A percentile compares a stretch with the other conserved stretches of the same genome.
These are phyloP conservation scores for Termitomyces sp. DNA, from an alignment of 768 basidiomycete species.

Conservation along the genomic window DNA sequence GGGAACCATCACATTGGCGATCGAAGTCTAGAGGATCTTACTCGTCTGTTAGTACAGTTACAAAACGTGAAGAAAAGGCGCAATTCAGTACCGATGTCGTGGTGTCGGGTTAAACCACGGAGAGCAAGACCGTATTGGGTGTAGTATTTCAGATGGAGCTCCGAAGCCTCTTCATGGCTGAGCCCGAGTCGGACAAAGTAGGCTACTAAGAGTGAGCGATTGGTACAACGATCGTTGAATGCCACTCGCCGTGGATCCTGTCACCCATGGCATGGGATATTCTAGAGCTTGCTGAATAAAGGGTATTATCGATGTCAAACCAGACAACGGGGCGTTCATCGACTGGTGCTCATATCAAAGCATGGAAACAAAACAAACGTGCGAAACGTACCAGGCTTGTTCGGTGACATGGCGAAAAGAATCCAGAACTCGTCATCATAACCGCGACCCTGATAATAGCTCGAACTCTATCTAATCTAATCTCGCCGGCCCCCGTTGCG, in stretches of 20 bases:
- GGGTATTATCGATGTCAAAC: conserved; percentile 87
- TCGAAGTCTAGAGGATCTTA: conserved; percentile 83
- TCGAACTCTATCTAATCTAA: conserved; percentile 26
- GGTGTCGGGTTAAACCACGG: conserved; percentile 71
- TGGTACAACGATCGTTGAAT: neutral
- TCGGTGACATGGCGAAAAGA: conserved; percentile 6
- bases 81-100: conserved; percentile 55
- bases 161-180: conserved; percentile 60
- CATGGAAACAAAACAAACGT: neutral
- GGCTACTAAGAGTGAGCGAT: conserved; percentile 30
- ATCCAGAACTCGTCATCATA: neutral
- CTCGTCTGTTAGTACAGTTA: neutral
- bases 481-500: neutral
- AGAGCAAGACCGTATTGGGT: conserved; percentile 79
- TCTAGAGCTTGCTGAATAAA: conserved; percentile 72
- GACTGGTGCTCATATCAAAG: conserved; percentile 2
- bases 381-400: conserved; percentile 4
- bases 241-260: conserved; percentile 60
- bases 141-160: conserved; percentile 70
- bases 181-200: conserved; percentile 74
- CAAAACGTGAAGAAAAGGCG: neutral
- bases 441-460: neutral
- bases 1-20: conserved; percentile 73
- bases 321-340: conserved; percentile 65
- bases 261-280: conserved; percentile 78